phyloP scores from a whole-genome alignment of 1,284 basidiomycete genomes.

The Boletellus sp. region DNA sequence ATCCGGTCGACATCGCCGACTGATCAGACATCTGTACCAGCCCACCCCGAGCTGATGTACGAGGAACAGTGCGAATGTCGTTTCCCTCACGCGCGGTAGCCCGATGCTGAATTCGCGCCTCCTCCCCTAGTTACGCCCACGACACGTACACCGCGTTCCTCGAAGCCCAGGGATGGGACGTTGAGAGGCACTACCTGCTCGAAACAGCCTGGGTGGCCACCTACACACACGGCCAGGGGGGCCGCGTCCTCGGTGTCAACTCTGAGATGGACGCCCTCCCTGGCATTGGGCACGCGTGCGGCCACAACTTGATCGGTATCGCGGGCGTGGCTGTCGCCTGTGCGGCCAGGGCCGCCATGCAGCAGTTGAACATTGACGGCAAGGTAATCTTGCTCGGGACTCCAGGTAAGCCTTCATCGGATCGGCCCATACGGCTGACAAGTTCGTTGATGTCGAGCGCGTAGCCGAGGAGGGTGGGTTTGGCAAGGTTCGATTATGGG shows the following conservation, averaged over 20 bases:
- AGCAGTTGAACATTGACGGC: conserved; percentile 57
- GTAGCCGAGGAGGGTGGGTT: conserved; percentile 71
- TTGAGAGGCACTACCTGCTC: conserved; percentile 55
- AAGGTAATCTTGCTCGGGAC: conserved; percentile 75
- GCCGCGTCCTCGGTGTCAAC: conserved; percentile 66
- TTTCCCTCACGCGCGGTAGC: neutral
- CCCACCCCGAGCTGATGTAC: conserved; percentile 57
- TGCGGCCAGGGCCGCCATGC: conserved; percentile 56
- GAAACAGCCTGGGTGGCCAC: conserved; percentile 73
- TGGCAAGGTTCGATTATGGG: conserved; percentile 65
- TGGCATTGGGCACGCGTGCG: conserved; percentile 73
- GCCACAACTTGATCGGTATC: conserved; percentile 79
- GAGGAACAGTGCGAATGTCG: conserved; percentile 47
- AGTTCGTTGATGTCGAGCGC: neutral
- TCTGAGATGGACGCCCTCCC: conserved; percentile 72
- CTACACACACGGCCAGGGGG: conserved; percentile 53
- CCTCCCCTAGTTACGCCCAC: conserved; percentile 45
- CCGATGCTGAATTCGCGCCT: conserved; percentile 4
- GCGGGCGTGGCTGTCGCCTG: conserved; percentile 67
- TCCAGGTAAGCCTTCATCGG: conserved; percentile 46
- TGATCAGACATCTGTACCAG: conserved; percentile 31
- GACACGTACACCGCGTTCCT: conserved; percentile 58
- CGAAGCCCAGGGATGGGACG: conserved; percentile 54
- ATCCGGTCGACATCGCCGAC: neutral
- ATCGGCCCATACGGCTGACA: neutral